A percentile compares a stretch with the other conserved stretches of the same genome.
phyloP scores from a whole-genome alignment of 345 rosid species.

The Salix udensis region DNA sequence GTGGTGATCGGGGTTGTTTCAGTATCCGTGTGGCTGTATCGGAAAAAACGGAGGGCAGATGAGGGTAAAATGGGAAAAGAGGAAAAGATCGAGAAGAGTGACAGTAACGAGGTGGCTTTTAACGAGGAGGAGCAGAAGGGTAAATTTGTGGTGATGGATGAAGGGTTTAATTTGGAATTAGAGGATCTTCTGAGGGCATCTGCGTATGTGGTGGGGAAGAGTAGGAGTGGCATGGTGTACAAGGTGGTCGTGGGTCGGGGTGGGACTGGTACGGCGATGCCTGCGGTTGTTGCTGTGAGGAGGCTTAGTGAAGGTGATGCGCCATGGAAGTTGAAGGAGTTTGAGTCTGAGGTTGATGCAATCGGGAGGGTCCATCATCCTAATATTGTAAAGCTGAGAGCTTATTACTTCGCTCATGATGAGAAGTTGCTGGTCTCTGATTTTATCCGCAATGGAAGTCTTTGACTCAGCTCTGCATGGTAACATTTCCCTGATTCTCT shows the following conservation, averaged over 20 bases:
- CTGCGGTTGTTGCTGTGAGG: conserved; percentile 71
- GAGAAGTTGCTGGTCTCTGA: conserved; percentile 85
- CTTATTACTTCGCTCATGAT: conserved; percentile 77
- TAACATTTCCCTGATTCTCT: conserved; percentile 20
- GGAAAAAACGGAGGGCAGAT: conserved; percentile 34
- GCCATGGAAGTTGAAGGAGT: conserved; percentile 69
- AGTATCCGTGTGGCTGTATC: conserved; percentile 53
- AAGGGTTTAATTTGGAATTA: conserved; percentile 70
- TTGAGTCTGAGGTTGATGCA: conserved; percentile 77
- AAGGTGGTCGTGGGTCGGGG: conserved; percentile 61
- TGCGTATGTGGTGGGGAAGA: conserved; percentile 86
- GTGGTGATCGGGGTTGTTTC: conserved; percentile 58
- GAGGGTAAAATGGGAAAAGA: conserved; percentile 36
- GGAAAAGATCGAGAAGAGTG: neutral
- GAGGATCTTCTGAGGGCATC: conserved; percentile 94
- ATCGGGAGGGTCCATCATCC: conserved; percentile 74
- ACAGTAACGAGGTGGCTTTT: conserved; percentile 1
- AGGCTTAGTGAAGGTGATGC: conserved; percentile 75
- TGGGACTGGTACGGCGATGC: conserved; percentile 44
- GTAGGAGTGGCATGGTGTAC: conserved; percentile 83
- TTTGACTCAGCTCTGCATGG: conserved; percentile 80
- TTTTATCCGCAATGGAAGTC: conserved; percentile 71
- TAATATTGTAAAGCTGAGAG: conserved; percentile 68
- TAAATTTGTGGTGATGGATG: conserved; percentile 66
- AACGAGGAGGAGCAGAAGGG: conserved; percentile 55